Evolutionary conservation across 2,329 filamentous ascomycete genomes (phyloP).

Genomic region (Fusarium gaditjirri): DNA sequence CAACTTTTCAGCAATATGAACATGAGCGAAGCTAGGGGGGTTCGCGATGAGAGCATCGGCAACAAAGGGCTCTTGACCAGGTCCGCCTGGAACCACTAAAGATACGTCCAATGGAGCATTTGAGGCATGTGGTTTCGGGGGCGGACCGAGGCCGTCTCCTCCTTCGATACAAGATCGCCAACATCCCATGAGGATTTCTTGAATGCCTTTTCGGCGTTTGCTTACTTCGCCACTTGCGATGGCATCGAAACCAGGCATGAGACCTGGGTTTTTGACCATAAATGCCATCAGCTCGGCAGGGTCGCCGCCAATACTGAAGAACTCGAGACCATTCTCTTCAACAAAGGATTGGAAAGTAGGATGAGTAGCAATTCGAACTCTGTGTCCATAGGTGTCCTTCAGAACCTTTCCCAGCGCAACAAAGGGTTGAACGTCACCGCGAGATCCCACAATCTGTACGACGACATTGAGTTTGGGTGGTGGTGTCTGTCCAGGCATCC

Average conservation of each 20-base stretch:
- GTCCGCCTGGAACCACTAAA: conserved; percentile 52
- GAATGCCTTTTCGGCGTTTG: conserved; percentile 78
- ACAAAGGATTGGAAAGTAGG: conserved; percentile 75
- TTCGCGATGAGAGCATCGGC: conserved; percentile 86
- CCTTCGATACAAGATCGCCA: conserved; percentile 88
- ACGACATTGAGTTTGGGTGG: conserved; percentile 74
- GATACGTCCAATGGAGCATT: conserved; percentile 59
- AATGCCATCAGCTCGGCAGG: conserved; percentile 84
- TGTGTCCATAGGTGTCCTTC: conserved; percentile 73
- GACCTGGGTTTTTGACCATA: conserved; percentile 88
- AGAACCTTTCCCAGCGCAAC: conserved; percentile 74
- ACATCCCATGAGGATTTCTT: conserved; percentile 83
- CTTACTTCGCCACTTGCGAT: conserved; percentile 81
- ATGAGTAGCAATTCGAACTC: conserved; percentile 80
- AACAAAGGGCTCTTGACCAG: conserved; percentile 72
- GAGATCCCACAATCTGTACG: conserved; percentile 78
- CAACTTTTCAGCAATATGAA: conserved; percentile 79
- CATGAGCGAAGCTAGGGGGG: conserved; percentile 79
- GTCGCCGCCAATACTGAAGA: conserved; percentile 81
- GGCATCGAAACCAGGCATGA: conserved; percentile 85
- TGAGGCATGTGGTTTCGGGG: conserved; percentile 56
- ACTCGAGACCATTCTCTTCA: conserved; percentile 76
- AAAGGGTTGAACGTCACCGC: conserved; percentile 82
- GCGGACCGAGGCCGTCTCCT: conserved; percentile 71
- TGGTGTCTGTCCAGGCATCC: conserved; percentile 65